phyloP scores from a whole-genome alignment of 352 stramenopile species.

The Globisporangium parvum region DNA sequence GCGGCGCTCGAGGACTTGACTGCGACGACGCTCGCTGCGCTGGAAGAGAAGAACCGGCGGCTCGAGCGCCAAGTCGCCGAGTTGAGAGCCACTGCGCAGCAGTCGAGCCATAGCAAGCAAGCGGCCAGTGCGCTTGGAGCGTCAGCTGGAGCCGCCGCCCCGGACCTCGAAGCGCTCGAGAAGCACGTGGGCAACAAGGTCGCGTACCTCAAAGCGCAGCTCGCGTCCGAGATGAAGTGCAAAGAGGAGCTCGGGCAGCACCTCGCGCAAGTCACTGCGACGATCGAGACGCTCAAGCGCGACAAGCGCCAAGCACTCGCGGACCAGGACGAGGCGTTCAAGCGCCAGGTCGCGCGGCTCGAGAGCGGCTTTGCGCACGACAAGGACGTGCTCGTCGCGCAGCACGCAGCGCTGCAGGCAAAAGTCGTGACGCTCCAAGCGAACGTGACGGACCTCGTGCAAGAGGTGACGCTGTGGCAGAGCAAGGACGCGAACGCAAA shows the following conservation, averaged over 20 bases:
- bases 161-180: slow-evolving; percentile 45
- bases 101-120: slow-evolving; percentile 7
- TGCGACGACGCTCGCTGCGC: slow-evolving; percentile 32
- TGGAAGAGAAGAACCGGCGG: slow-evolving; percentile 67
- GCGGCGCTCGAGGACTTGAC: slow-evolving; percentile 44
- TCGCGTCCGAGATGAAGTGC: slow-evolving; percentile 81
- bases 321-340: slow-evolving; percentile 59
- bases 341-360: slow-evolving; percentile 40
- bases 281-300: slow-evolving; percentile 61
- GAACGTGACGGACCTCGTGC: slow-evolving; percentile 70
- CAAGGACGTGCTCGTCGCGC: slow-evolving; percentile 34
- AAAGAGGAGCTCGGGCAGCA: slow-evolving; percentile 76
- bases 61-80: slow-evolving; percentile 49
- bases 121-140: slow-evolving; percentile 1
- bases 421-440: slow-evolving; percentile 66
- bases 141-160: not conserved
- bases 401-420: slow-evolving; percentile 42
- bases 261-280: slow-evolving; percentile 50
- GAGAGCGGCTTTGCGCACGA: slow-evolving; percentile 46
- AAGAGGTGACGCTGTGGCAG: slow-evolving; percentile 62
- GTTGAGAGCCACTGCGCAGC: slow-evolving; percentile 20
- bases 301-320: slow-evolving; percentile 43
- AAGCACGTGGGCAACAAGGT: slow-evolving; percentile 79
- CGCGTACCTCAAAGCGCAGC: slow-evolving; percentile 77
- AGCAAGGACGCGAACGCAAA: slow-evolving; percentile 60